phyloP scores from a whole-genome alignment of 306 rosid genomes.

The Oxytropis ochrocephala region DNA sequence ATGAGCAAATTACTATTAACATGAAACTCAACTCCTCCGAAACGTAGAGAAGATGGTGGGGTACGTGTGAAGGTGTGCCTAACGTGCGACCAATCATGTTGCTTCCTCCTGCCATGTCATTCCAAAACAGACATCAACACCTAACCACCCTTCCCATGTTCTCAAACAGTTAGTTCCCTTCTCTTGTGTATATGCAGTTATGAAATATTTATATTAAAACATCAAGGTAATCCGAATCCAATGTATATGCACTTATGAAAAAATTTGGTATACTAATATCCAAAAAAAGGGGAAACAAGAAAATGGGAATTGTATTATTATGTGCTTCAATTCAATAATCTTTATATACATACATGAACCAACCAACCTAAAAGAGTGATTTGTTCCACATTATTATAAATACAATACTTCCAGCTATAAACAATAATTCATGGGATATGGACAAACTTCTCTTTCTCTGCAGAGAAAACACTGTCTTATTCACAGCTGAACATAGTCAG shows the following conservation, averaged over 20 bases:
- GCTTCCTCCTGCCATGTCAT: conserved; percentile 47
- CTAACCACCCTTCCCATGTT: conserved; percentile 30
- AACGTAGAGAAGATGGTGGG: conserved; percentile 22
- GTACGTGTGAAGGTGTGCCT: conserved; percentile 35
- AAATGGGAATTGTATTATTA: neutral
- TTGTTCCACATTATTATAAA: neutral
- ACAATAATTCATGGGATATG: neutral
- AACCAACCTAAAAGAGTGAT: neutral
- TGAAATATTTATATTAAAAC: neutral
- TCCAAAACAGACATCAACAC: neutral
- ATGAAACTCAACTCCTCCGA: too few species aligned
- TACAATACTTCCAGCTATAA: neutral
- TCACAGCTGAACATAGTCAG: neutral
- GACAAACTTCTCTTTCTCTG: conserved; percentile 1
- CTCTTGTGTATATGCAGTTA: neutral
- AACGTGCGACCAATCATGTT: conserved; percentile 76
- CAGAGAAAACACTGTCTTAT: neutral
- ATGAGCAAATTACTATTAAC: too few species aligned
- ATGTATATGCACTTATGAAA: neutral
- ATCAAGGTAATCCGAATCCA: neutral
- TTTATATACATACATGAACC: neutral
- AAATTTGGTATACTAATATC: too few species aligned
- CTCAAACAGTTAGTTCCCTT: conserved; percentile 29
- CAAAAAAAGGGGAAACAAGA: neutral
- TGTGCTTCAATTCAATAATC: neutral